Evolutionary conservation across 2,329 filamentous ascomycete genomes (phyloP).

Genomic region (Botrytis cinerea): DNA sequence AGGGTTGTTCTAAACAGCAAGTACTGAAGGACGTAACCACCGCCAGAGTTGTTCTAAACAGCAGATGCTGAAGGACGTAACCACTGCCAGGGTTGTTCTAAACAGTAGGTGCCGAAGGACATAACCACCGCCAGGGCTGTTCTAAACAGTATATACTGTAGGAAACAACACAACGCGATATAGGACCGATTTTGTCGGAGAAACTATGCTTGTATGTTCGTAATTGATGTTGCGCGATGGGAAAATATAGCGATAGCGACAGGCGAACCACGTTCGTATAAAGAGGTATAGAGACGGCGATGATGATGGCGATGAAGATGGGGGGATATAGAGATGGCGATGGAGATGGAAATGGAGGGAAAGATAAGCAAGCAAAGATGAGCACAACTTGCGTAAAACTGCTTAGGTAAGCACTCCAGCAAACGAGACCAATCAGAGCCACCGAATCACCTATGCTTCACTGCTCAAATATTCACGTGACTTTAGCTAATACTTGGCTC

Average conservation of each 20-base stretch:
- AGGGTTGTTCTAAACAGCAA: background rate
- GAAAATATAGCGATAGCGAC: background rate
- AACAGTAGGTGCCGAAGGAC: background rate
- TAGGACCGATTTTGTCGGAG: background rate
- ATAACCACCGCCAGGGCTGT: background rate
- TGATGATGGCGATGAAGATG: background rate
- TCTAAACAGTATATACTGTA: background rate
- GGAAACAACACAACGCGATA: constrained; percentile 1
- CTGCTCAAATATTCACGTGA: background rate
- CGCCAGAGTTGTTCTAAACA: background rate
- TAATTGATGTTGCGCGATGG: background rate
- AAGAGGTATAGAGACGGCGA: background rate
- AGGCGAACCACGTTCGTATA: background rate
- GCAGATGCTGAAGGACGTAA: background rate
- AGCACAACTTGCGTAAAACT: background rate
- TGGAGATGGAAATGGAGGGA: background rate
- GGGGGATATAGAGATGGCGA: too few species aligned
- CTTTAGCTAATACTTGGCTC: background rate
- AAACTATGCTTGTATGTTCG: background rate
- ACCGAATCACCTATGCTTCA: background rate
- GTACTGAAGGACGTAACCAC: background rate
- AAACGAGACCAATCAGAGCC: background rate
- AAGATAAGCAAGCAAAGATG: too few species aligned
- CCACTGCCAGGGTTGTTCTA: background rate
- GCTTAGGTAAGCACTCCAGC: background rate